Percentiles rank a stretch among this genome's conserved stretches.
Conservation (phyloP, 1,139 yeast species). For the Yamadazyma friedrichii region DNA sequence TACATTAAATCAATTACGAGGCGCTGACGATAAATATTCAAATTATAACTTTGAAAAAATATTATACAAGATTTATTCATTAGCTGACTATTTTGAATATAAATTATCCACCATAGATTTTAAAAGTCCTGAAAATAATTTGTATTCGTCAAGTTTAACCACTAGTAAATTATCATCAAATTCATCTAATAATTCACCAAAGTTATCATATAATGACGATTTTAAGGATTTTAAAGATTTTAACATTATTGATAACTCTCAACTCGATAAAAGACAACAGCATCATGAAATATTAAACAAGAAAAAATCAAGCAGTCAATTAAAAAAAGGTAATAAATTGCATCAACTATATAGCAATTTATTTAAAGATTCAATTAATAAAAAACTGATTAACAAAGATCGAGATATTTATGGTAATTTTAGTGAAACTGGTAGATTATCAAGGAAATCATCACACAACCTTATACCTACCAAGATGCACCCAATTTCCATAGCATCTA, state of each 20-base stretch:
- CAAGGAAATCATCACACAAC: constrained; percentile 4
- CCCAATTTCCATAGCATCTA: neutral
- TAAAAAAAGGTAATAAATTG: neutral
- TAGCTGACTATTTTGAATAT: constrained; percentile 19
- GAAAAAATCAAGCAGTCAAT: neutral
- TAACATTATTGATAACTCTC: neutral
- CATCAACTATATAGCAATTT: constrained; percentile 10
- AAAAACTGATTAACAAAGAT: constrained; percentile 6
- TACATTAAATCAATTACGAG: constrained; percentile 15
- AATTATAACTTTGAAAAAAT: constrained; percentile 24
- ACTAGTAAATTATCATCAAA: neutral
- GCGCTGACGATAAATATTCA: constrained; percentile 12
- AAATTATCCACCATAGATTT: constrained; percentile 7
- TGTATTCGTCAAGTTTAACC: neutral
- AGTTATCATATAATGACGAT: constrained; percentile 3
- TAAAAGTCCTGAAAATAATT: constrained; percentile 4
- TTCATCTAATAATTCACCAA: neutral
- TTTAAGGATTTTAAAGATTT: neutral
- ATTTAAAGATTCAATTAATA: constrained; percentile 10
- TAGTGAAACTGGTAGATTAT: constrained; percentile 16
- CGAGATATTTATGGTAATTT: constrained; percentile 23
- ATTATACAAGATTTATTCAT: constrained; percentile 17
- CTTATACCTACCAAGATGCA: neutral
- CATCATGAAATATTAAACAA: neutral
- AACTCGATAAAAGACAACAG: no score